Conservation (phyloP, 164 flowering plant species). For the Cinnamomum micranthum region DNA sequence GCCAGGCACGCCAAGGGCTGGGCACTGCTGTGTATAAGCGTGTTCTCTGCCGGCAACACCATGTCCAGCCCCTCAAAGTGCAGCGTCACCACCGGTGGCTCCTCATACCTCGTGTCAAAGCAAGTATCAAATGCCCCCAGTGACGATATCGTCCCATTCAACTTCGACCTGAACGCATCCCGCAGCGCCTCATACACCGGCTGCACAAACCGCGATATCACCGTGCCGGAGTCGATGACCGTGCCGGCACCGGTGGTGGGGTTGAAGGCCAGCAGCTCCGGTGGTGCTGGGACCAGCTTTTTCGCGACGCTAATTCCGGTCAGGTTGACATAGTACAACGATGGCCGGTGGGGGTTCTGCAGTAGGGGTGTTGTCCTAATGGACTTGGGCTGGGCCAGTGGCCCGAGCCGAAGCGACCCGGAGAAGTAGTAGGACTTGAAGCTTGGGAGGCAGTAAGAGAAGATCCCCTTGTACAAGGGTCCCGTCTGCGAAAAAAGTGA, state of each 20-base stretch:
- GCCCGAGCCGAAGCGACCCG: conserved; percentile 84
- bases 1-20: conserved; percentile 76
- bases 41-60: conserved; percentile 70
- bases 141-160: conserved; percentile 45
- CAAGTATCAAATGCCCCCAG: conserved; percentile 91
- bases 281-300: conserved; percentile 44
- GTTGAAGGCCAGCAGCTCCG: conserved; percentile 46
- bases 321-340: conserved; percentile 82
- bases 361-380: conserved; percentile 80
- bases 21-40: conserved; percentile 66
- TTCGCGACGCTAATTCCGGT: conserved; percentile 67
- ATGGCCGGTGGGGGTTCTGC: conserved; percentile 67
- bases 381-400: conserved; percentile 59
- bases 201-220: conserved; percentile 68
- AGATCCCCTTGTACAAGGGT: conserved; percentile 56
- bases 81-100: conserved; percentile 53
- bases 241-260: conserved; percentile 83
- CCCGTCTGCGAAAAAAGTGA: conserved; percentile 70
- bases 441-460: conserved; percentile 89
- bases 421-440: conserved; percentile 83
- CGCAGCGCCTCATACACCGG: conserved; percentile 57
- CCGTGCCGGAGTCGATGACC: conserved; percentile 84
- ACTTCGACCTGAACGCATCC: conserved; percentile 57
- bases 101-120: conserved; percentile 36
- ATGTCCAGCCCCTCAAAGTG: conserved; percentile 63